These are phyloP conservation scores for Hypoxylon lienhwacheense DNA, from an alignment of 495 filamentous ascomycete species.

Conservation along the genomic window DNA sequence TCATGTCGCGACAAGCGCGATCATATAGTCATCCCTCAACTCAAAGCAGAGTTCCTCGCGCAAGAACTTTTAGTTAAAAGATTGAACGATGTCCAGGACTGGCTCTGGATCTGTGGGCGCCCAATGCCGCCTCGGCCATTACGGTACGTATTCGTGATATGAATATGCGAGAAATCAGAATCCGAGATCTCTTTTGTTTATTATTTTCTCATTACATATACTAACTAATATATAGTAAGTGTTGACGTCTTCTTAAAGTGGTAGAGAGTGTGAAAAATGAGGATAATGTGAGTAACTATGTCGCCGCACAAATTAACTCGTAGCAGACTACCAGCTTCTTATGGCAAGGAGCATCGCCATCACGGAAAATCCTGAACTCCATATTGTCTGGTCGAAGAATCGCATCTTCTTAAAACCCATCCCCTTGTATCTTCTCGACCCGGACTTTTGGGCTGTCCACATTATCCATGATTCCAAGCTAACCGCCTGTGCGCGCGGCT, in stretches of 20 bases:
- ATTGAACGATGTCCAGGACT: slow-evolving; percentile 42
- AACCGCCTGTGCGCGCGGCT: slow-evolving; percentile 43
- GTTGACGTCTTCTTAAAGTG: not conserved
- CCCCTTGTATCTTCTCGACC: slow-evolving; percentile 46
- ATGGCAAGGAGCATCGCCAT: slow-evolving; percentile 47
- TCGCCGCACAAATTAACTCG: slow-evolving; percentile 2
- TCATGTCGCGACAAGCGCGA: slow-evolving; percentile 31
- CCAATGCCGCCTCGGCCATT: slow-evolving; percentile 52
- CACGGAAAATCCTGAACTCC: slow-evolving; percentile 46
- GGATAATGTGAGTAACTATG: not conserved
- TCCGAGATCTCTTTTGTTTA: not conserved
- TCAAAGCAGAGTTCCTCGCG: slow-evolving; percentile 24
- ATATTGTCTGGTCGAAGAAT: slow-evolving; percentile 46
- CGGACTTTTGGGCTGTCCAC: slow-evolving; percentile 44
- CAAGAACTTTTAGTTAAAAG: slow-evolving; percentile 38
- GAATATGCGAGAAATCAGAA: not conserved
- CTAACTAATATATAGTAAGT: slow-evolving; percentile 17
- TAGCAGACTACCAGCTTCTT: slow-evolving; percentile 46
- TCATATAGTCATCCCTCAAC: slow-evolving; percentile 28
- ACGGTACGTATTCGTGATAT: slow-evolving; percentile 22
- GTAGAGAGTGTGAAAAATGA: not conserved
- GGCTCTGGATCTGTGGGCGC: slow-evolving; percentile 54
- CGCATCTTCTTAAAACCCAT: slow-evolving; percentile 52
- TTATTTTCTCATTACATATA: not conserved
- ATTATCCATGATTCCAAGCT: slow-evolving; percentile 25